A percentile compares a stretch with the other conserved stretches of the same genome.
phyloP scores from a whole-genome alignment of 2,329 filamentous ascomycete species.

The Fusarium sublunatum region DNA sequence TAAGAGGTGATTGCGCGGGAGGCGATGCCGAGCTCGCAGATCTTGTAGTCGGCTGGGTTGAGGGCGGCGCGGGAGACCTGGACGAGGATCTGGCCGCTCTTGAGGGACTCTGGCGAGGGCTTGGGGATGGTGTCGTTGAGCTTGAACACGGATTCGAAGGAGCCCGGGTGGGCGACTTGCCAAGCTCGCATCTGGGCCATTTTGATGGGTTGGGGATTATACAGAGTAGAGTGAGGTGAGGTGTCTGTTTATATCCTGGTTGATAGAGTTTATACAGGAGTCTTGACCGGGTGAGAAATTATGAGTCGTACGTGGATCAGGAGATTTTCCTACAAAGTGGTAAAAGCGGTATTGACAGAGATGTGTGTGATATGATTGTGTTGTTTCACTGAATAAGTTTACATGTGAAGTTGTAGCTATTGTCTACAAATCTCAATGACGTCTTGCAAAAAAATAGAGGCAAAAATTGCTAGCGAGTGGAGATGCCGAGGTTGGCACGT shows the following conservation, averaged over 20 bases:
- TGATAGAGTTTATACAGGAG: not conserved
- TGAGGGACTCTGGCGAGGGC: slow-evolving; percentile 36
- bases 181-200: slow-evolving; percentile 47
- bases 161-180: slow-evolving; percentile 44
- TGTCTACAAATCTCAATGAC: slow-evolving; percentile 22
- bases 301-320: not conserved
- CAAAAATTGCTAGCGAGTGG: slow-evolving; percentile 17
- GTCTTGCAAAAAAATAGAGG: slow-evolving; percentile 16
- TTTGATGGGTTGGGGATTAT: not conserved
- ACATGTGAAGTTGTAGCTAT: not conserved
- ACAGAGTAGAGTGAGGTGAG: not conserved
- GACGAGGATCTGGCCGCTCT: slow-evolving; percentile 54
- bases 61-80: slow-evolving; percentile 56
- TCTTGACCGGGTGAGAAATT: not conserved
- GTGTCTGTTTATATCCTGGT: not conserved
- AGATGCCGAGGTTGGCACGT: slow-evolving; percentile 16
- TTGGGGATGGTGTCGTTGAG: slow-evolving; percentile 34
- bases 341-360: no score
- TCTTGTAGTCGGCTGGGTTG: slow-evolving; percentile 64
- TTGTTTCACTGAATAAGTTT: not conserved
- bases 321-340: no score
- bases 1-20: slow-evolving; percentile 47
- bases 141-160: slow-evolving; percentile 39
- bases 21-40: slow-evolving; percentile 55
- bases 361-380: no score